Conservation (phyloP, 1,284 basidiomycete species). For the Macrocystidia cucumis region DNA sequence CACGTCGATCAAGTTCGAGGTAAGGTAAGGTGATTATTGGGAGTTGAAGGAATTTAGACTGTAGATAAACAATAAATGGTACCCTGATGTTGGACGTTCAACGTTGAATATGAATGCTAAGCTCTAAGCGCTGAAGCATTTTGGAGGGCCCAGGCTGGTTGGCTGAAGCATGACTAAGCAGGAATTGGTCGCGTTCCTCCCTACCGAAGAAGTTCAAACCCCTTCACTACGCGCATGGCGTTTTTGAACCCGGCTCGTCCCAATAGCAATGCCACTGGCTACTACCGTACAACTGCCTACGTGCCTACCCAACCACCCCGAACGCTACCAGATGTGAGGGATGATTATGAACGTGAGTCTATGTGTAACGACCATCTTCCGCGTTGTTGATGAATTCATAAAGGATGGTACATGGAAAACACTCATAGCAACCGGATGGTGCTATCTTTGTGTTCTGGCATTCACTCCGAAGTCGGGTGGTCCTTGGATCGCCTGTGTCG, state of each 20-base stretch:
- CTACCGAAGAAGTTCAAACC: no score
- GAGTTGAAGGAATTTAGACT: no score
- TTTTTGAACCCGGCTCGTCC: constrained; percentile 11
- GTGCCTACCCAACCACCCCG: constrained; percentile 14
- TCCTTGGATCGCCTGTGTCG: constrained; percentile 73
- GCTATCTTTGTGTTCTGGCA: constrained; percentile 69
- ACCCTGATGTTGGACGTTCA: no score
- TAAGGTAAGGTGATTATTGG: no score
- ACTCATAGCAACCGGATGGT: constrained; percentile 74
- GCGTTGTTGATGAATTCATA: constrained; percentile 3
- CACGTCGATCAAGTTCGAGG: no score
- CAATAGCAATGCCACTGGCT: constrained; percentile 14
- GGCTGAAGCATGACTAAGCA: no score
- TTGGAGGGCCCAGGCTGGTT: no score
- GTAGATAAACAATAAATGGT: no score
- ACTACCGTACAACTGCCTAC: constrained; percentile 17
- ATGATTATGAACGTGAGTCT: constrained; percentile 69
- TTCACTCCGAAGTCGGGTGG: constrained; percentile 73
- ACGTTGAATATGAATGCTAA: no score
- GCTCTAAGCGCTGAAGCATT: no score
- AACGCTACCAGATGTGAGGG: constrained; percentile 41
- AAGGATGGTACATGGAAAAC: constrained; percentile 77
- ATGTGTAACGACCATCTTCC: constrained; percentile 1
- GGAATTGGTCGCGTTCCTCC: no score
- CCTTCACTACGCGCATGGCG: no score